Base-by-base conservation (phyloP, 345 rosid species). In the Nephelium lappaceum region DNA sequence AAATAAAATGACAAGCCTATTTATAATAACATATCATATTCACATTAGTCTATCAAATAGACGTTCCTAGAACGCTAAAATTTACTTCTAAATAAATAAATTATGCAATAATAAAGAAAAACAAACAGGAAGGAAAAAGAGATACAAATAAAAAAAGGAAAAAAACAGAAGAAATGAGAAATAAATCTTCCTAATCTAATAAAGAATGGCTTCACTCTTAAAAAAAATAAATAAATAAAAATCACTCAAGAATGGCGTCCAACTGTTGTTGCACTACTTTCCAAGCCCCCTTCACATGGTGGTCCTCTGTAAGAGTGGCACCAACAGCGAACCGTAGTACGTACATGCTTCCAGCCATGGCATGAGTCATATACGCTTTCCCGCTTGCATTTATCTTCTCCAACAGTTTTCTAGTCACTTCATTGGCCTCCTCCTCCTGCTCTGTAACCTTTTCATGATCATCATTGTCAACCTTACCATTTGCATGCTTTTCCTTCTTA, bases 381-480 rank as follows among this genome's bases (percentile, higher is more conserved):
- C 92, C 91, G 6, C 84, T 73, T 11, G 76, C 83, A 63, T 90
- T 92, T 6, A 87, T 57, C 3, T 76, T 49, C 36, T 88, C 86
- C 27, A 90, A 25, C 27, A 87, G 47, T 27, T 21, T 61, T 24
- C 66, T 69, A 49, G 85, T 87, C 0, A 74, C 62, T 64, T 76
- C 79, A 67, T 89, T 90, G 4, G 78, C 83, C 2, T 24, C 8
- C 21, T 12, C 55, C 55, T 1, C 57, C 49, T 31, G 3, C 3
- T 3, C 36, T 2, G 49, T 0, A n/a, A 51, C 0, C 16, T 51
- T 49, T 49, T 49, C 53, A 8, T 3, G 15, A 31, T n/a, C 41
- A 31, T n/a, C 41, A 0, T 70, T 24, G 19, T 62, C 36, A 2
- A 4, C 36, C 36, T 31, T 4, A 3, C 36, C 18, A 3, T 69